phyloP scores from a whole-genome alignment of 1,284 basidiomycete species.

The Leccinum fallax region DNA sequence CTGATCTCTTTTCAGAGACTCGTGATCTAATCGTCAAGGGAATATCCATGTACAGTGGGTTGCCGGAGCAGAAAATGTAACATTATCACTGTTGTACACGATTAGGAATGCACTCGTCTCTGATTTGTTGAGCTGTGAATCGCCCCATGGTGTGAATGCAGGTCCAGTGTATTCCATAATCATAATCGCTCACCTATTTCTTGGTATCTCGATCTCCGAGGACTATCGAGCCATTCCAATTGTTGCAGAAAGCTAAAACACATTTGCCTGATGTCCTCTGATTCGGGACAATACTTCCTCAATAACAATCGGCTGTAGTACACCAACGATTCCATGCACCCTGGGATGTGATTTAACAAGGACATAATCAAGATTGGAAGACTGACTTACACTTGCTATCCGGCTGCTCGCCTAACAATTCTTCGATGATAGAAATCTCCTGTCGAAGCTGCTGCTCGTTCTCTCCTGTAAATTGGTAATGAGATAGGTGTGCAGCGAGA shows the following conservation, averaged over 20 bases:
- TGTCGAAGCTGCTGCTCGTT: slow-evolving; percentile 59
- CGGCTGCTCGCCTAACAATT: slow-evolving; percentile 88
- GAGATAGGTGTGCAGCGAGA: neutral
- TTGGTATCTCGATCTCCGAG: slow-evolving; percentile 60
- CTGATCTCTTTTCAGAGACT: neutral
- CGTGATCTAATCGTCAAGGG: neutral
- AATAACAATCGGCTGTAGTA: slow-evolving; percentile 73
- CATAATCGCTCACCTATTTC: slow-evolving; percentile 53
- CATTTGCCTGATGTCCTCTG: slow-evolving; percentile 44
- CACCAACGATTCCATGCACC: slow-evolving; percentile 93
- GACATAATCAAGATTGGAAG: slow-evolving; percentile 1
- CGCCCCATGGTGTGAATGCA: neutral
- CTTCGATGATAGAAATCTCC: slow-evolving; percentile 84
- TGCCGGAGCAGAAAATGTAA: neutral
- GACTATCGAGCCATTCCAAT: slow-evolving; percentile 60
- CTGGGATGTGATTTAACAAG: slow-evolving; percentile 42
- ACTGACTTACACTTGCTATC: slow-evolving; percentile 85
- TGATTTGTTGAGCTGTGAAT: slow-evolving; percentile 26
- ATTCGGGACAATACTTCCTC: slow-evolving; percentile 43
- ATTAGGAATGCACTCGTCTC: neutral
- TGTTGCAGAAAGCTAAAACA: slow-evolving; percentile 55
- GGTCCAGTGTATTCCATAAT: neutral
- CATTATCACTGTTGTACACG: slow-evolving; percentile 5
- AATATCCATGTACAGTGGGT: neutral
- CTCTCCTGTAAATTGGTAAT: slow-evolving; percentile 45